These are phyloP conservation scores for Fomitopsis palustris DNA, from an alignment of 1,284 basidiomycete species.

Conservation along the genomic window DNA sequence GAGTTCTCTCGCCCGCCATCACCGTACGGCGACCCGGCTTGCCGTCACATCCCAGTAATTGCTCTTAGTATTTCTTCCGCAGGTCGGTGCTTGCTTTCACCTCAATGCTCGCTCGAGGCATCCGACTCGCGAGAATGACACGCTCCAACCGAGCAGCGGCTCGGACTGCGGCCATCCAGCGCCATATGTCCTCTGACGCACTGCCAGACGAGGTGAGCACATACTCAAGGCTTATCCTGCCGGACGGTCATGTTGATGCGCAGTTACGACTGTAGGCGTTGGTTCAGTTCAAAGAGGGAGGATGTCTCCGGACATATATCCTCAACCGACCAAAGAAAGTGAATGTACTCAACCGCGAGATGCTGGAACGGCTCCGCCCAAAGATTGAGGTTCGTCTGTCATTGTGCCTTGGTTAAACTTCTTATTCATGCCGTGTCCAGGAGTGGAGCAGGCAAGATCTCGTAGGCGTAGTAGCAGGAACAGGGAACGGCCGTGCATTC, in stretches of 20 bases:
- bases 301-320: constrained; percentile 62
- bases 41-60: neutral
- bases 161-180: constrained; percentile 52
- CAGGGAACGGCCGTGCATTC: constrained; percentile 80
- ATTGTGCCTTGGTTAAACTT: neutral
- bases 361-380: constrained; percentile 74
- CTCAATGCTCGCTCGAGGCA: constrained; percentile 15
- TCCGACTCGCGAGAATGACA: constrained; percentile 42
- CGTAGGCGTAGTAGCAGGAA: constrained; percentile 75
- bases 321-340: constrained; percentile 84
- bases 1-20: neutral
- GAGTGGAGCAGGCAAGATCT: constrained; percentile 78
- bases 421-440: no score
- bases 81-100: constrained; percentile 4
- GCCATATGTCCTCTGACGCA: constrained; percentile 43
- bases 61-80: neutral
- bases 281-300: constrained; percentile 69
- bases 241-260: neutral
- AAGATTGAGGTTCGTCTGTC: constrained; percentile 64
- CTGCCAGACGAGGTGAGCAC: constrained; percentile 5
- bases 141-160: constrained; percentile 34
- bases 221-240: constrained; percentile 7
- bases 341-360: constrained; percentile 84
- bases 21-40: constrained; percentile 1
- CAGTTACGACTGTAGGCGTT: constrained; percentile 35